Evolutionary conservation across 495 filamentous ascomycete genomes (phyloP), one percentile per base, ranked within the genome.

Genomic region (Xylaria castorea): DNA sequence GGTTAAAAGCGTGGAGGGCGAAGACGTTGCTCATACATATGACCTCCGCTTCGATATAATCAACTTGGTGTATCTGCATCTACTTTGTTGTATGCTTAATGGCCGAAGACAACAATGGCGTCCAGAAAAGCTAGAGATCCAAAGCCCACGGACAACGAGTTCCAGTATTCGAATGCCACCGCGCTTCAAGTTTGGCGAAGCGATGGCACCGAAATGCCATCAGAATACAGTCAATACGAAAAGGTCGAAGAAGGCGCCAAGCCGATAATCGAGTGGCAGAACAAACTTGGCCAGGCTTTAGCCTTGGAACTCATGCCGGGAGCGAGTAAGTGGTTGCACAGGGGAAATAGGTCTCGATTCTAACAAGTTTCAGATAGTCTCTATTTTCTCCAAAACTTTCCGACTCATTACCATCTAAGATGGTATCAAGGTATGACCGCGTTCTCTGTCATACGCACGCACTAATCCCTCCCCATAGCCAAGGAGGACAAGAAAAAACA

Each of bases 281-380:
- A 72, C 63, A 72, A 72, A 53, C 70, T 72, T 38, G 70, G 70
- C 42, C 70, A 72, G 70, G 63, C 63, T 27, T 12, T 72, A 46
- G 70, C 70, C 12, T 55, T 30, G 12, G 70, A 72, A 51, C 62
- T 72, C 38, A 60, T 72, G 50, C 70, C 70, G 1, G 70, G 27
- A 50, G 51, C 63, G 27, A 60, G 70, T 72, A 72, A 34, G 70
- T 72, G 7, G 5, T 4, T 20, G 48, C 30, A n/a, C 40, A 36
- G 3, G 5, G 1, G 25, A 34, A 27, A 67, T 2, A 7, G 36
- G 12, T 51, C 20, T 44, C 5, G 27, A 48, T 27, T 67, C 70
- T 72, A 57, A 72, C 63, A n/a, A 25, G 22, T 61, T 40, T 20
- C 51, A 72, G 70, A n/a, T 60, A 51, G 70, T 7, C 34, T 48